Evolutionary conservation across 768 basidiomycete genomes (phyloP).

Genomic region (Daedaleopsis nitida): DNA sequence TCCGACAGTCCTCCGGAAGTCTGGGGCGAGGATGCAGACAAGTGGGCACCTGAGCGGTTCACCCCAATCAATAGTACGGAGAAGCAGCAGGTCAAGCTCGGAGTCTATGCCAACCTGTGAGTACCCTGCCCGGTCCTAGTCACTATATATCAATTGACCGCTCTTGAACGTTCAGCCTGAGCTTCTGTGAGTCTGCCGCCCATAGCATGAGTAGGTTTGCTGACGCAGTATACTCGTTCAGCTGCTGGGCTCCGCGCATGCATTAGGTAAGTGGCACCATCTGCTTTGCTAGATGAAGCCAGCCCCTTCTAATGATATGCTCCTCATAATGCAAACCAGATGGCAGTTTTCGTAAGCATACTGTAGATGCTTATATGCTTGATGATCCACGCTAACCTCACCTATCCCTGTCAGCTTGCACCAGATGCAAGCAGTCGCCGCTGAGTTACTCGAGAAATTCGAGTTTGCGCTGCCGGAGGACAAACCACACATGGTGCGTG

Average conservation of each 20-base stretch:
- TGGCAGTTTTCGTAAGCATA: background rate
- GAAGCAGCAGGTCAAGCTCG: constrained; percentile 13
- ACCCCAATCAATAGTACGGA: background rate
- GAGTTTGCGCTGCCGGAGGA: background rate
- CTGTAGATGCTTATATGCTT: too few relatives aligned
- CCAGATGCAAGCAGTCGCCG: background rate
- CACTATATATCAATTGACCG: background rate
- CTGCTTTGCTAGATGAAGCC: background rate
- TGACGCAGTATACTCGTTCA: background rate
- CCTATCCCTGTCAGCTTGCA: background rate
- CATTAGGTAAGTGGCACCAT: background rate
- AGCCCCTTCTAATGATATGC: background rate
- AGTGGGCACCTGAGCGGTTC: constrained; percentile 16
- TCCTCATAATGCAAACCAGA: background rate
- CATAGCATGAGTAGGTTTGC: background rate
- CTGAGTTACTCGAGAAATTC: background rate
- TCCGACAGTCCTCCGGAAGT: background rate
- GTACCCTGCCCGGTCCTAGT: background rate
- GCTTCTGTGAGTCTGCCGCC: background rate
- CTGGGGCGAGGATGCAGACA: constrained; percentile 16
- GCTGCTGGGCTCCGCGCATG: background rate
- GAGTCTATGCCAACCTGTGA: constrained; percentile 18
- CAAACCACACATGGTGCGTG: background rate
- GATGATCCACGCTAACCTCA: background rate
- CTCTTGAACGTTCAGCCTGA: background rate